These are phyloP conservation scores for Sistotremastrum niveocremeum DNA, from an alignment of 768 basidiomycete genomes.

Conservation along the genomic window DNA sequence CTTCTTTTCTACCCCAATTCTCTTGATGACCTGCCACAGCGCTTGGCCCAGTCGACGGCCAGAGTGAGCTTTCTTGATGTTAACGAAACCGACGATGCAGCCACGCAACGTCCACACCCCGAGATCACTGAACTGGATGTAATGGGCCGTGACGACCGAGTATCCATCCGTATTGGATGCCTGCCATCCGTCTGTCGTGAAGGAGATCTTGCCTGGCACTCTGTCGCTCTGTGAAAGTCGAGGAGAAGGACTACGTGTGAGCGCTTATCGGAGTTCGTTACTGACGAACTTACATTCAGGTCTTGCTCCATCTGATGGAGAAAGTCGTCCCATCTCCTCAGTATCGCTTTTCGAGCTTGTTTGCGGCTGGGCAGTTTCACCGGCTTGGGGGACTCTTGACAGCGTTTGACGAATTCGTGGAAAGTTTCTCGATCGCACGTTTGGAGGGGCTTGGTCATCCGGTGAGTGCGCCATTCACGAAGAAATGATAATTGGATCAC, in stretches of 20 bases:
- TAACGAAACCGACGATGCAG: constrained; percentile 25
- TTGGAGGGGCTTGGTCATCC: too few relatives aligned
- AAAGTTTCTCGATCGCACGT: too few relatives aligned
- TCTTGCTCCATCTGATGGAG: too few relatives aligned
- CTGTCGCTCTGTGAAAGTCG: constrained; percentile 5
- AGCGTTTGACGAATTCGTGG: too few relatives aligned
- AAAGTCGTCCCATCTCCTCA: too few relatives aligned
- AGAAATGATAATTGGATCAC: too few relatives aligned
- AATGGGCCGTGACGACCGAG: constrained; percentile 26
- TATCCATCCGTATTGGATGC: constrained; percentile 25
- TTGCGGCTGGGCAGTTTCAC: too few relatives aligned
- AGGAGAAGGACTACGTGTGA: neutral
- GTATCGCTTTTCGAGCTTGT: too few relatives aligned
- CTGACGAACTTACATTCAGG: constrained; percentile 16
- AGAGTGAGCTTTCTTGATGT: constrained; percentile 23
- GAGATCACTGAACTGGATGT: constrained; percentile 20
- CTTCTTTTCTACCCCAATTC: constrained; percentile 17
- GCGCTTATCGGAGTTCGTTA: too few relatives aligned
- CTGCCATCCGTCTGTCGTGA: constrained; percentile 30
- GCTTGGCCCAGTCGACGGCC: constrained; percentile 24
- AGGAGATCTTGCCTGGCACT: constrained; percentile 15
- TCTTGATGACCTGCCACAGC: constrained; percentile 20
- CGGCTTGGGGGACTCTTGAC: too few relatives aligned
- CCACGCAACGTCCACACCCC: too few relatives aligned
- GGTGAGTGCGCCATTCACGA: too few relatives aligned